Evolutionary conservation across 192 early-diverging fungal genomes (phyloP), one percentile per base, ranked within the genome.

Genomic region (Coemansia sp.): DNA sequence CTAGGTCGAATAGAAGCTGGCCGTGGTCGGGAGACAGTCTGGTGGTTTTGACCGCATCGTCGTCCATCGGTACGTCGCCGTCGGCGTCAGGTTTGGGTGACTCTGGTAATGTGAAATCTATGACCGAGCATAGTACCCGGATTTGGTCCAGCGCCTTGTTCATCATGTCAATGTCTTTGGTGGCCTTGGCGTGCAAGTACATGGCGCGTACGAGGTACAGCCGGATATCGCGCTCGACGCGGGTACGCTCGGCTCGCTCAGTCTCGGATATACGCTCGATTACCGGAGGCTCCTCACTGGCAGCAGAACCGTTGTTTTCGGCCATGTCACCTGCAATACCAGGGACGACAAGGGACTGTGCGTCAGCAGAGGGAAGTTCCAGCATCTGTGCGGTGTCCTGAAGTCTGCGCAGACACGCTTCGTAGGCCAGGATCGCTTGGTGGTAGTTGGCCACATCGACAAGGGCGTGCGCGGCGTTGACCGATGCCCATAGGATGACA

Each of bases 401-500:
- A 28, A 83, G 61, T 1, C 80, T 71, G 74, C 87, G 51, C 74
- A 90, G 18, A 74, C 88, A 70, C 64, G 78, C 87, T 79, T 90
- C 89, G 54, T 94, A 94, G 68, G 89, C 86, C 48, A 76, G 63
- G 20, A 84, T 89, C 2, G 94, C 94, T 66, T 88, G 86, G 65
- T 87, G 90, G 68, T 88, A 87, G 69, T 90, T 90, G 20, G 88
- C 91, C 17, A 90, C 75, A 41, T 94, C 93, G 8, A 91, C 87
- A 61, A 86, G 85, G 8, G 88, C 86, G 64, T 96, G 91, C 1
- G 91, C 96, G 45, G 93, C 74, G 74, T 94, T 95, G 62, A 96
- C 66, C 5, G 83, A 77, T 5, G 86, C 81, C 53, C 71, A 72
- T 48, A 87, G 78, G 36, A 88, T 65, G 41, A 83, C 65, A 34